Evolutionary conservation across 805 yeast genomes (phyloP).

Genomic region (Isabelozyma heimii): DNA sequence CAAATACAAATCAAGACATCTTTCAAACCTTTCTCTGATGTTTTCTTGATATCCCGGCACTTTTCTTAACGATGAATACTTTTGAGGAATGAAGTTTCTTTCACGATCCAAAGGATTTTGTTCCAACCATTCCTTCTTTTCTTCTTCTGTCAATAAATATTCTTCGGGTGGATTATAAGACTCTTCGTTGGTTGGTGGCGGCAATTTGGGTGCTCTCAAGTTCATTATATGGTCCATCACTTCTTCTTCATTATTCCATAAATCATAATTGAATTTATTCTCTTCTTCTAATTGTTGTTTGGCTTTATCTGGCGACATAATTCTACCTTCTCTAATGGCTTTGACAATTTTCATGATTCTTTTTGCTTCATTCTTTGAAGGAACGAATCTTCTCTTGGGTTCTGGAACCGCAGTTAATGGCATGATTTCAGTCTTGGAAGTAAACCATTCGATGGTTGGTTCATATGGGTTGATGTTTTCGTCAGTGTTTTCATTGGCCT

Average conservation of each 20-base stretch:
- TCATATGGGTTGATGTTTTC: conserved; percentile 84
- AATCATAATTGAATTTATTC: conserved; percentile 58
- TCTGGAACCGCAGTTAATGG: conserved; percentile 94
- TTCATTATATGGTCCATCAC: conserved; percentile 81
- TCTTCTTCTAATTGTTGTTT: conserved; percentile 53
- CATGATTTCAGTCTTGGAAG: conserved; percentile 78
- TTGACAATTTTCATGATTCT: conserved; percentile 93
- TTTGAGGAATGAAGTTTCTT: conserved; percentile 76
- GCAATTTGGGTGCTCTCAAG: conserved; percentile 88
- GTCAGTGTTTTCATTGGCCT: conserved; percentile 79
- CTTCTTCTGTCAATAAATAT: conserved; percentile 79
- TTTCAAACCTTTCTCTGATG: conserved; percentile 88
- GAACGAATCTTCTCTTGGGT: conserved; percentile 95
- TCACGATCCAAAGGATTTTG: conserved; percentile 77
- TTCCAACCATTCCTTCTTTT: conserved; percentile 65
- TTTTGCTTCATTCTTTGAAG: conserved; percentile 95
- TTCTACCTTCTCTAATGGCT: conserved; percentile 95
- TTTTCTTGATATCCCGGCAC: conserved; percentile 91
- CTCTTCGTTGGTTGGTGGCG: conserved; percentile 97
- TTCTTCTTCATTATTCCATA: conserved; percentile 68
- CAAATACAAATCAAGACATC: conserved; percentile 87
- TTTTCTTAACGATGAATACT: conserved; percentile 75
- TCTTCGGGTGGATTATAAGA: conserved; percentile 98
- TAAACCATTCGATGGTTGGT: conserved; percentile 94
- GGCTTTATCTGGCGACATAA: conserved; percentile 67